Conservation (phyloP, 805 yeast species). For the Metahyphopichia silvanorum region DNA sequence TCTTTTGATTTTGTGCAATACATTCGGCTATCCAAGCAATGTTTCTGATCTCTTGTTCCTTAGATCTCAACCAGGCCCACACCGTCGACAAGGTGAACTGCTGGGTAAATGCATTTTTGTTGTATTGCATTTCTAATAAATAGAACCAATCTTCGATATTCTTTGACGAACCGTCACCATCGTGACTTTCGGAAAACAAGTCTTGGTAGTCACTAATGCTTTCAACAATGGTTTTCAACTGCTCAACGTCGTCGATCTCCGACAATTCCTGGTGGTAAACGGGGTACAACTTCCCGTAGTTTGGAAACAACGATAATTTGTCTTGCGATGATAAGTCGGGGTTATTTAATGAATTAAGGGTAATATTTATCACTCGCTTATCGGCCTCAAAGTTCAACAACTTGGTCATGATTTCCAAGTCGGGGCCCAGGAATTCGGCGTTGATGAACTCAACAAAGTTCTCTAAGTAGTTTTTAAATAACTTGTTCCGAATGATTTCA, state of each 20-base stretch:
- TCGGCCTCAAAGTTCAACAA: conserved; percentile 91
- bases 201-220: conserved; percentile 64
- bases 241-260: conserved; percentile 81
- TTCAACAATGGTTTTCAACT: conserved; percentile 62
- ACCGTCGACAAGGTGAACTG: conserved; percentile 87
- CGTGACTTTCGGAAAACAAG: conserved; percentile 42
- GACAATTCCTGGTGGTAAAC: conserved; percentile 63
- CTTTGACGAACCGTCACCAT: conserved; percentile 42
- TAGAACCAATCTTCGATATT: conserved; percentile 93
- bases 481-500: conserved; percentile 87
- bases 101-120: conserved; percentile 92
- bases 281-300: conserved; percentile 78
- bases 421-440: conserved; percentile 65
- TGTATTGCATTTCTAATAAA: conserved; percentile 84
- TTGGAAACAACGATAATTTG: conserved; percentile 70
- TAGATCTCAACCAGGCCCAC: conserved; percentile 96
- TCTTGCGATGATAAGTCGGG: conserved; percentile 76
- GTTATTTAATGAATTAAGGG: conserved; percentile 79
- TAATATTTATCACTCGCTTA: conserved; percentile 87
- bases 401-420: conserved; percentile 74
- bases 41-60: conserved; percentile 95
- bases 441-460: conserved; percentile 71
- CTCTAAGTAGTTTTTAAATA: conserved; percentile 90
- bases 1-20: conserved; percentile 97
- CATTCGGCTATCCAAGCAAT: conserved; percentile 99